Evolutionary conservation across 352 stramenopile genomes (phyloP).

Genomic region (Blastocystis sp.): DNA sequence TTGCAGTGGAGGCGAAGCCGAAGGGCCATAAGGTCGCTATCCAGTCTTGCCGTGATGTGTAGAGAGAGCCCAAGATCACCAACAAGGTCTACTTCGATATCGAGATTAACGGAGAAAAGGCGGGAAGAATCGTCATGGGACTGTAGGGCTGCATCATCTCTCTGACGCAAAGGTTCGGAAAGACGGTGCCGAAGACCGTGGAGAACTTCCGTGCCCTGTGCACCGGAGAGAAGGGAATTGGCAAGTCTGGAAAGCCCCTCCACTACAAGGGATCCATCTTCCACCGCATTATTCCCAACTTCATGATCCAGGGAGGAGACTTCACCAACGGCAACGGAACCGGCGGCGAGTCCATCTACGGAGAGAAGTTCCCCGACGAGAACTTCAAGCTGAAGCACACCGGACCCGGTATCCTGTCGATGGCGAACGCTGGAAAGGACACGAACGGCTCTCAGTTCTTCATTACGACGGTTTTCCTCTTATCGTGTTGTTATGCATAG

Average conservation of each 20-base stretch:
- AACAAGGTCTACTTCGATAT: slow-evolving; percentile 89
- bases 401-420: slow-evolving; percentile 78
- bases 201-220: slow-evolving; percentile 73
- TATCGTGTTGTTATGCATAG: too few species aligned
- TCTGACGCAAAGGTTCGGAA: slow-evolving; percentile 64
- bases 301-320: slow-evolving; percentile 77
- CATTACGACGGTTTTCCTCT: slow-evolving; percentile 75
- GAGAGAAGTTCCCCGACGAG: slow-evolving; percentile 84
- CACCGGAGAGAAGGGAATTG: slow-evolving; percentile 72
- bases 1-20: neutral
- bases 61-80: slow-evolving; percentile 68
- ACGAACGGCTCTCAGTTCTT: slow-evolving; percentile 95
- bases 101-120: slow-evolving; percentile 75
- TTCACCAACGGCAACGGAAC: slow-evolving; percentile 77
- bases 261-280: slow-evolving; percentile 86
- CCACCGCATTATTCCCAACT: slow-evolving; percentile 78
- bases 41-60: too few species aligned
- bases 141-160: slow-evolving; percentile 59
- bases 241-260: slow-evolving; percentile 79
- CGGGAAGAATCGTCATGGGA: slow-evolving; percentile 70
- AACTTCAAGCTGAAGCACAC: slow-evolving; percentile 87
- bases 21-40: neutral
- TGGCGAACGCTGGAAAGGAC: slow-evolving; percentile 88
- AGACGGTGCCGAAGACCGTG: slow-evolving; percentile 73
- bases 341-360: slow-evolving; percentile 86